phyloP scores from a whole-genome alignment of 2,329 filamentous ascomycete genomes.

The Cercospora zeae-maydis region DNA sequence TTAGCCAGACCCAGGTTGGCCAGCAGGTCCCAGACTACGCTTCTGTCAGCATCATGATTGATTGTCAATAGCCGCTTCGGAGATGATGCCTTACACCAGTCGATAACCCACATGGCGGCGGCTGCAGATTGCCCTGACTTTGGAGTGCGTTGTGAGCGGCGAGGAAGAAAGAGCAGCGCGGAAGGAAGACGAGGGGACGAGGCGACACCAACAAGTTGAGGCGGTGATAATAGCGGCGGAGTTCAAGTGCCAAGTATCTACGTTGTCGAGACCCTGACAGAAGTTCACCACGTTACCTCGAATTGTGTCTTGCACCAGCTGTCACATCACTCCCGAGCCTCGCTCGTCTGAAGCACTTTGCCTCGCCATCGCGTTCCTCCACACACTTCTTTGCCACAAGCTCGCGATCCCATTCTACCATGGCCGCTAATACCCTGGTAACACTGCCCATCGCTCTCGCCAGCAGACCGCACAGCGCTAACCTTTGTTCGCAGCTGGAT shows the following conservation, averaged over 20 bases:
- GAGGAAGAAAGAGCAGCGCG: not conserved
- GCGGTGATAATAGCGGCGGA: not conserved
- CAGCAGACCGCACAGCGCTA: not conserved
- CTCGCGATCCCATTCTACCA: not conserved
- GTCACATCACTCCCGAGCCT: not conserved
- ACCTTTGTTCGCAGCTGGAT: conserved; percentile 66
- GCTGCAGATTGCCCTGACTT: not conserved
- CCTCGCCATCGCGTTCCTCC: not conserved
- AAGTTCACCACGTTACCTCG: conserved; percentile 3
- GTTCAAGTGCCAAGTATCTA: not conserved
- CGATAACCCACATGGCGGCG: conserved; percentile 77
- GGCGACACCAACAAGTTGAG: not conserved
- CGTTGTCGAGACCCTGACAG: not conserved
- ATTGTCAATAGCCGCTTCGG: not conserved
- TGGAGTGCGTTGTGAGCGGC: not conserved
- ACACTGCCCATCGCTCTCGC: not conserved
- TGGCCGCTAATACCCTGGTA: conserved; percentile 26
- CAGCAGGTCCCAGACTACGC: conserved; percentile 79
- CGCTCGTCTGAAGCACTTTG: not conserved
- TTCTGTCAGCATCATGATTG: conserved; percentile 16
- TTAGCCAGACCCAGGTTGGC: conserved; percentile 83
- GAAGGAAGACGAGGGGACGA: not conserved
- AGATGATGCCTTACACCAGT: conserved; percentile 70
- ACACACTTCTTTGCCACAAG: conserved; percentile 7
- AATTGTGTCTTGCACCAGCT: not conserved